Conservation (phyloP, 371 early-diverging fungal genomes). For the Mucor circinelloides region DNA sequence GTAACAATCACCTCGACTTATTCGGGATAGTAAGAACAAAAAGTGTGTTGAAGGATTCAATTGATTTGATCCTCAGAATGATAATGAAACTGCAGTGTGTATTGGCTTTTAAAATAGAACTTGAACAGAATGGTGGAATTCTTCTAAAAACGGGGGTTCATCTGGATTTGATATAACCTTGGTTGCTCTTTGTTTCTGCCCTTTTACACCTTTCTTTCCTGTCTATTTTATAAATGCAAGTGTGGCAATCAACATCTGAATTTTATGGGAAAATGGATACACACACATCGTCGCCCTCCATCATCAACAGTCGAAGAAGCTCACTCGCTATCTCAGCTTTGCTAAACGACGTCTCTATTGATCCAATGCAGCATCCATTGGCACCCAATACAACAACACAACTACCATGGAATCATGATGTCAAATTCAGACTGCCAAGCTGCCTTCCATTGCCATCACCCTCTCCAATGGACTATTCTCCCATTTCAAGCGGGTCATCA, state of each 20-base stretch:
- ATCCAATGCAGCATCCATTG: conserved; percentile 20
- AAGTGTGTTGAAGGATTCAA: background rate
- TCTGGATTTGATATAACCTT: background rate
- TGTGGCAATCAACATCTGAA: background rate
- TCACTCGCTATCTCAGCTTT: conserved; percentile 16
- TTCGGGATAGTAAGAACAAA: background rate
- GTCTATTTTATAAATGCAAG: background rate
- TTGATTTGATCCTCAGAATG: background rate
- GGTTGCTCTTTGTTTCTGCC: background rate
- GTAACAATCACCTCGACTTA: background rate
- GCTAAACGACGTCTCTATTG: conserved; percentile 38
- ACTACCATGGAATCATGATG: background rate
- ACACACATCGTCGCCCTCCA: background rate
- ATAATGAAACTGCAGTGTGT: background rate
- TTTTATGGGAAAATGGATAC: background rate
- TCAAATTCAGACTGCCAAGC: background rate
- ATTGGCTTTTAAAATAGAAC: background rate
- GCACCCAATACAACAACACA: background rate
- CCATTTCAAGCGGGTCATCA: conserved; percentile 5
- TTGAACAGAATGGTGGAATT: background rate
- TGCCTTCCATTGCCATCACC: background rate
- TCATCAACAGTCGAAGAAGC: conserved; percentile 2
- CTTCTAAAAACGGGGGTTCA: background rate
- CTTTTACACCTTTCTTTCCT: background rate
- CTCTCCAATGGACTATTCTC: background rate